Conservation (phyloP, 1,284 basidiomycete species). For the Cryptococcus neoformans region DNA sequence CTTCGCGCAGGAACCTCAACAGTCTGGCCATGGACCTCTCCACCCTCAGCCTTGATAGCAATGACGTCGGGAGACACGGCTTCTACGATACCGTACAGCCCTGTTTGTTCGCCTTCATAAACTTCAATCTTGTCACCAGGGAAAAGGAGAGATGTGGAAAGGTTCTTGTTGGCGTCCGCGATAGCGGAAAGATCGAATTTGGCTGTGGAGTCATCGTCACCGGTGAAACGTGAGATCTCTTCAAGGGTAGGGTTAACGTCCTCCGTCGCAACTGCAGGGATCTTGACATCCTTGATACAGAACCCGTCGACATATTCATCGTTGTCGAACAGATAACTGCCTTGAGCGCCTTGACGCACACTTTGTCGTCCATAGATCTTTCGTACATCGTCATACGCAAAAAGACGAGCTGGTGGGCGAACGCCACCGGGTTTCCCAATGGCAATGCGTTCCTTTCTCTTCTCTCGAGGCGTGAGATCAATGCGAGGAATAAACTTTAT, state of each 20-base stretch:
- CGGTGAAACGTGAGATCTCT: slow-evolving; percentile 88
- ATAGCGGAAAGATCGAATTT: slow-evolving; percentile 46
- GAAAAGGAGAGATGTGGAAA: slow-evolving; percentile 74
- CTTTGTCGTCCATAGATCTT: slow-evolving; percentile 79
- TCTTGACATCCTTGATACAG: slow-evolving; percentile 92
- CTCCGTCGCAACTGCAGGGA: slow-evolving; percentile 74
- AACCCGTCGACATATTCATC: slow-evolving; percentile 95
- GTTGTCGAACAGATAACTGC: slow-evolving; percentile 78
- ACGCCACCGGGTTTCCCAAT: slow-evolving; percentile 50
- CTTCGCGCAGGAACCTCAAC: slow-evolving; percentile 80
- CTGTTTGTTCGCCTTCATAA: slow-evolving; percentile 93
- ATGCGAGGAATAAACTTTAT: slow-evolving; percentile 95
- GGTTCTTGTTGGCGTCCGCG: slow-evolving; percentile 43
- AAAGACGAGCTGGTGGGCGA: slow-evolving; percentile 85
- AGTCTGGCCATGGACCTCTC: slow-evolving; percentile 67
- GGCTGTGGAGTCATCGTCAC: slow-evolving; percentile 43
- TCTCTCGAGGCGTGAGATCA: slow-evolving; percentile 87
- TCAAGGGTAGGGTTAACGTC: slow-evolving; percentile 94
- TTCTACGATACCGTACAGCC: slow-evolving; percentile 87
- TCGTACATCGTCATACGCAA: slow-evolving; percentile 90
- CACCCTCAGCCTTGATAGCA: slow-evolving; percentile 61
- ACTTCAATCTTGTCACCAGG: slow-evolving; percentile 98
- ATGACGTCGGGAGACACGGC: slow-evolving; percentile 86
- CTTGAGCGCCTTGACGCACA: slow-evolving; percentile 61
- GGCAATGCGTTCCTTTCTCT: slow-evolving; percentile 56